Percentiles rank a stretch among this genome's conserved stretches.
phyloP scores from a whole-genome alignment of 2,329 filamentous ascomycete species.

The Hypomyces rosellus region DNA sequence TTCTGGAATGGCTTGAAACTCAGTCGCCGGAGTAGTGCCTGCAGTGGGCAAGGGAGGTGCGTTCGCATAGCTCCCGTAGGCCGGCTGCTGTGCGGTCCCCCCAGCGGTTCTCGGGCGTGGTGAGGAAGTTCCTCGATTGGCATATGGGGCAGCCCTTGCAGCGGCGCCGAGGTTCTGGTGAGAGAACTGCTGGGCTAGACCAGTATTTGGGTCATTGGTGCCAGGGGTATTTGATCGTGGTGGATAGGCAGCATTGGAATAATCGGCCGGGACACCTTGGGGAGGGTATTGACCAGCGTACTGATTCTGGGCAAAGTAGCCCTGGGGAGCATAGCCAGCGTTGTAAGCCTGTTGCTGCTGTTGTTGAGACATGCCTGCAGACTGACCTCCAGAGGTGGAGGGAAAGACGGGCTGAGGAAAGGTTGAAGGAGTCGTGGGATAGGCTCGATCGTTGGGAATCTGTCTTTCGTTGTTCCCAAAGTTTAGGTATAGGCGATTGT shows the following conservation, averaged over 20 bases:
- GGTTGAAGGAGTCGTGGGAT: slow-evolving; percentile 87
- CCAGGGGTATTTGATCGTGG: slow-evolving; percentile 52
- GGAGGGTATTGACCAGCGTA: slow-evolving; percentile 41
- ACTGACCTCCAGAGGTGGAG: slow-evolving; percentile 26
- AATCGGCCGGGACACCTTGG: slow-evolving; percentile 39
- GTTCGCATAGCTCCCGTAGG: slow-evolving; percentile 60
- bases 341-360: slow-evolving; percentile 41
- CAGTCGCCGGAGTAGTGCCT: slow-evolving; percentile 54
- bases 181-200: slow-evolving; percentile 90
- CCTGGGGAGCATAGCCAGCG: slow-evolving; percentile 38
- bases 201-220: slow-evolving; percentile 78
- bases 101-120: slow-evolving; percentile 83
- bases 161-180: slow-evolving; percentile 86
- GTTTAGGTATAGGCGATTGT: slow-evolving; percentile 60
- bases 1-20: slow-evolving; percentile 74
- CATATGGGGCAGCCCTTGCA: slow-evolving; percentile 64
- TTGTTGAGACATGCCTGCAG: slow-evolving; percentile 33
- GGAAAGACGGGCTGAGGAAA: slow-evolving; percentile 84
- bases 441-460: slow-evolving; percentile 57
- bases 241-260: slow-evolving; percentile 41
- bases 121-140: slow-evolving; percentile 57
- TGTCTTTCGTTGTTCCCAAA: slow-evolving; percentile 61
- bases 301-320: slow-evolving; percentile 59
- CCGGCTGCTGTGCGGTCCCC: slow-evolving; percentile 53
- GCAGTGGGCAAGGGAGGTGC: slow-evolving; percentile 59